phyloP scores from a whole-genome alignment of 768 basidiomycete species.

The Hygrophorus russula region DNA sequence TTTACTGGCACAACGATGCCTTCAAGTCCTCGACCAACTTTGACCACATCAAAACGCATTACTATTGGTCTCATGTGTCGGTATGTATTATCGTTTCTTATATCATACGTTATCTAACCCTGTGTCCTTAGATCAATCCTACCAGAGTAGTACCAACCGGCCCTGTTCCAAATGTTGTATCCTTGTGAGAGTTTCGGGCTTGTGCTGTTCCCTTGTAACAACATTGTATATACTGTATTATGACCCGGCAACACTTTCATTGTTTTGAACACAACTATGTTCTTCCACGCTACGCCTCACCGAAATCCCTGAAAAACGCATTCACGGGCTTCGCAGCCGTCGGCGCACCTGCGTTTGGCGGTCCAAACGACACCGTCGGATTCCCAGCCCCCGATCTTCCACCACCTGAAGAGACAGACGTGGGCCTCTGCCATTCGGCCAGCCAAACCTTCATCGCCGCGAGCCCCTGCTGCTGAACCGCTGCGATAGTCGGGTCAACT shows the following conservation, averaged over 20 bases:
- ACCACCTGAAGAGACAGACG: too few relatives aligned
- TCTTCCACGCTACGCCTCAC: too few relatives aligned
- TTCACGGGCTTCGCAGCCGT: too few relatives aligned
- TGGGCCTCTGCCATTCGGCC: too few relatives aligned
- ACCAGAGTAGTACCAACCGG: slow-evolving; percentile 68
- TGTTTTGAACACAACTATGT: too few relatives aligned
- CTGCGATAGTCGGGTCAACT: slow-evolving; percentile 38
- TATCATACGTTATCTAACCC: not conserved
- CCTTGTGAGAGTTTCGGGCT: slow-evolving; percentile 40
- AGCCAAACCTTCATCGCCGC: slow-evolving; percentile 48
- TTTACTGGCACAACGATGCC: slow-evolving; percentile 86
- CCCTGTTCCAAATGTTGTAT: slow-evolving; percentile 57
- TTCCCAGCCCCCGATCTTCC: too few relatives aligned
- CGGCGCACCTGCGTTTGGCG: too few relatives aligned
- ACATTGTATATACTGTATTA: too few relatives aligned
- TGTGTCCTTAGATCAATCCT: slow-evolving; percentile 54
- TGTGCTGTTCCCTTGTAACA: too few relatives aligned
- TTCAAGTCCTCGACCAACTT: slow-evolving; percentile 87
- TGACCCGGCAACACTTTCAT: too few relatives aligned
- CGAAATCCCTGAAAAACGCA: too few relatives aligned
- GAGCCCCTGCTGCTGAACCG: slow-evolving; percentile 44
- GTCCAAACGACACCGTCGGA: too few relatives aligned
- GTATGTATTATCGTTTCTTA: slow-evolving; percentile 18
- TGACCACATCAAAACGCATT: slow-evolving; percentile 74
- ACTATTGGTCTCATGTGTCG: slow-evolving; percentile 51